A percentile compares a stretch with the other conserved stretches of the same genome.
phyloP scores from a whole-genome alignment of 2,329 filamentous ascomycete species.

The Delphinella strobiligena region DNA sequence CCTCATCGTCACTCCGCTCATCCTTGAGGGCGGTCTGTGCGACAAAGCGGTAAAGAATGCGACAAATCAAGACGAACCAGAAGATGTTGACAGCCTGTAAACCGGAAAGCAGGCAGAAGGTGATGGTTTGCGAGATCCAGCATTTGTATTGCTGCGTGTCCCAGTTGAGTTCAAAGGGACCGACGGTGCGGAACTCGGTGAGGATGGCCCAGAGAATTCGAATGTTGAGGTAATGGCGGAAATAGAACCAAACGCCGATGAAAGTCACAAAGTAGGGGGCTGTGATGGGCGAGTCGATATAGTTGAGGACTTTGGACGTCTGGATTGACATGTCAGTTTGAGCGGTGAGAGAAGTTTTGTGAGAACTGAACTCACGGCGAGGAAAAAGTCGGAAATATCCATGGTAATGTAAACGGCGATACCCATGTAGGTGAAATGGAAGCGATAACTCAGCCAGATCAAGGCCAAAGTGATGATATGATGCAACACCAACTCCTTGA shows the following conservation, averaged over 20 bases:
- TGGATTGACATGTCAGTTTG: slow-evolving; percentile 22
- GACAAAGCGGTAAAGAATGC: slow-evolving; percentile 62
- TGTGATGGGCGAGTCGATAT: slow-evolving; percentile 68
- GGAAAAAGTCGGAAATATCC: slow-evolving; percentile 90
- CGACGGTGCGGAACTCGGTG: slow-evolving; percentile 62
- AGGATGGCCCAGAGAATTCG: slow-evolving; percentile 64
- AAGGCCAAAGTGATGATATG: slow-evolving; percentile 80
- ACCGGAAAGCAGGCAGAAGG: slow-evolving; percentile 48
- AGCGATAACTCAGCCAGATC: slow-evolving; percentile 80
- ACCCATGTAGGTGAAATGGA: slow-evolving; percentile 94
- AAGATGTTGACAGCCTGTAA: slow-evolving; percentile 69
- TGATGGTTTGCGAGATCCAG: slow-evolving; percentile 55
- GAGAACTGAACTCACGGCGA: slow-evolving; percentile 53
- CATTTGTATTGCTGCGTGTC: slow-evolving; percentile 67
- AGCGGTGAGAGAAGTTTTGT: not conserved
- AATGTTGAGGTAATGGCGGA: slow-evolving; percentile 76
- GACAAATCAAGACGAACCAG: slow-evolving; percentile 67
- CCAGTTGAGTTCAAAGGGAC: slow-evolving; percentile 68
- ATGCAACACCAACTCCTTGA: slow-evolving; percentile 82
- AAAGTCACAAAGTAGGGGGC: slow-evolving; percentile 76
- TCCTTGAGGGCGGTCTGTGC: slow-evolving; percentile 51
- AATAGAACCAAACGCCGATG: slow-evolving; percentile 75
- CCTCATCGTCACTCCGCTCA: slow-evolving; percentile 62
- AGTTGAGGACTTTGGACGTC: slow-evolving; percentile 88
- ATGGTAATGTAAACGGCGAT: slow-evolving; percentile 89